Evolutionary conservation across 2,329 filamentous ascomycete species (phyloP), one percentile per base, ranked within the genome.

Genomic region (Myriosclerotinia scirpicola): DNA sequence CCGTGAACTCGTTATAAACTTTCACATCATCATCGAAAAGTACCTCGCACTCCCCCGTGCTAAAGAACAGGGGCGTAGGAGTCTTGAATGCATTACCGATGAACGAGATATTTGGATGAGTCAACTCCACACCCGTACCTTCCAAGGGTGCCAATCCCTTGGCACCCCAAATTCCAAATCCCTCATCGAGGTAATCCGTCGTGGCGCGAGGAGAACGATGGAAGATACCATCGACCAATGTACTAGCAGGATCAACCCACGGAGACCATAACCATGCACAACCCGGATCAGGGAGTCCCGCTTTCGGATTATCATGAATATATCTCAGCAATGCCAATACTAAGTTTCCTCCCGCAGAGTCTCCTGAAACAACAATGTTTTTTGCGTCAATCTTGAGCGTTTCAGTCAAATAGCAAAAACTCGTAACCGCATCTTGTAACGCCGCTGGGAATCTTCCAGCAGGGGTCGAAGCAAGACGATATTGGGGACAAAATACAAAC

Each of bases 281-380:
- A 0, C 69, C 70, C 0, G 81, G 82, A 2, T 56, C 26, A 0
- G 75, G 75, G 0, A 82, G 70, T 2, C 67, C 72, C 2, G 78
- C 59, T 5, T 74, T 70, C 2, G 69, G 50, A 65, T 78, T 77
- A 34, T 81, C 79, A 11, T 71, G 64, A 6, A 85, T 69, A 70
- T 84, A 84, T 22, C 81, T 76, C 42, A 84, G 74, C 17, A 84
- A 72, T 0, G 76, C 76, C 30, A 83, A 76, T 0, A 74, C 76
- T 14, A 81, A 73, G 69, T 84, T 83, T 0, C 75, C 82, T 64
- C 83, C 83, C 0, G 83, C 82, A 44, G 79, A 81, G 71, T 85
- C 83, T 6, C 83, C 83, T 0, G 77, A 79, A 0, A 85, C 20
- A 0, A 80, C 74, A 65, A 84, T 81, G 44, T 79, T 75, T 0